A percentile compares a stretch with the other conserved stretches of the same genome.
These are phyloP conservation scores for Juncus inflexus DNA, from an alignment of 176 grass and related monocot species.

Conservation along the genomic window DNA sequence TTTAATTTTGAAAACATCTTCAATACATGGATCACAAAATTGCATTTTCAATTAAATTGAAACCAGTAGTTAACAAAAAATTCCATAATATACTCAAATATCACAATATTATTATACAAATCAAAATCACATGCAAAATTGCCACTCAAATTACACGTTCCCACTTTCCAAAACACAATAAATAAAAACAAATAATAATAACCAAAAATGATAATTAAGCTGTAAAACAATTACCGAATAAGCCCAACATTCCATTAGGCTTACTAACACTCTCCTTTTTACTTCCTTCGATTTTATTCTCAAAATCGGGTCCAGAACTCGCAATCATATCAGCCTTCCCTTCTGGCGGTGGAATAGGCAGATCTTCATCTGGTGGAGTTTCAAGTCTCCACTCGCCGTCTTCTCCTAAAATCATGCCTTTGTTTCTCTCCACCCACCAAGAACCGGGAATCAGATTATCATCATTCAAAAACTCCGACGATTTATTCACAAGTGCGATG, in stretches of 20 bases:
- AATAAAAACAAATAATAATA: neutral
- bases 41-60: too few relatives aligned
- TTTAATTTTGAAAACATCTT: too few relatives aligned
- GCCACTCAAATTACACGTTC: neutral
- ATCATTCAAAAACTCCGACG: conserved; percentile 64
- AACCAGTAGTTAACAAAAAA: too few relatives aligned
- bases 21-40: too few relatives aligned
- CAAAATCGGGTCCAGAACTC: neutral
- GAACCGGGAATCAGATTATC: conserved; percentile 67
- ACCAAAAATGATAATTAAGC: neutral
- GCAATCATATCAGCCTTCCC: conserved; percentile 9
- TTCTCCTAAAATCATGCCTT: conserved; percentile 61
- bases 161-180: too few relatives aligned
- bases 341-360: conserved; percentile 47
- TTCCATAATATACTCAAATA: too few relatives aligned
- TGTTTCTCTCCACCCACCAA: conserved; percentile 91
- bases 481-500: conserved; percentile 86
- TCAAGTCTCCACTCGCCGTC: conserved; percentile 53
- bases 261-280: neutral
- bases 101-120: neutral
- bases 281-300: conserved; percentile 3
- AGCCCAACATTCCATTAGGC: neutral
- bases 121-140: neutral
- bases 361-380: conserved; percentile 37
- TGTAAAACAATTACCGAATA: conserved; percentile 11